These are phyloP conservation scores for Crataegus laevigata DNA, from an alignment of 306 rosid species.

Conservation along the genomic window DNA sequence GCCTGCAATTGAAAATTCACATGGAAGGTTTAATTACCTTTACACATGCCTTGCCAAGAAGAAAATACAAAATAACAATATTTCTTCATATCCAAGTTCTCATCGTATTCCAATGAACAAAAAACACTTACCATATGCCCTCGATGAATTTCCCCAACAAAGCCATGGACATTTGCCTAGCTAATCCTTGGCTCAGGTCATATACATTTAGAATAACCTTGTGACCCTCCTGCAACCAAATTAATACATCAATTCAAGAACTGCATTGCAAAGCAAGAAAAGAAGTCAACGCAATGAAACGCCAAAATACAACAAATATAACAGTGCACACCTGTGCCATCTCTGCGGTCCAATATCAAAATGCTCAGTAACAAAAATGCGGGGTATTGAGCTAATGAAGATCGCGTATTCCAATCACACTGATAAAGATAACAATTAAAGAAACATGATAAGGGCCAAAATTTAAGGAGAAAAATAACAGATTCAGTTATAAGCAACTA, in stretches of 20 bases:
- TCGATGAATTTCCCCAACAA: conserved; percentile 88
- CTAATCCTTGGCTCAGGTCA: conserved; percentile 93
- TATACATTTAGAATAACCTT: conserved; percentile 70
- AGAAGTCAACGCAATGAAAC: neutral
- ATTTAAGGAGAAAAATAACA: neutral
- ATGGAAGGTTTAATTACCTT: neutral
- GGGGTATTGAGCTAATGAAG: neutral
- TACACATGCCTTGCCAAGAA: neutral
- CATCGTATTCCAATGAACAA: neutral
- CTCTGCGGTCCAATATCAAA: neutral
- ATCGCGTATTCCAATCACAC: conserved; percentile 10
- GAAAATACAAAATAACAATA: neutral
- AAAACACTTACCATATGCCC: conserved; percentile 71
- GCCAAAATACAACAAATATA: neutral
- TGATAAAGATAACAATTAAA: neutral
- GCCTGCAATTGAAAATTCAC: conserved; percentile 40
- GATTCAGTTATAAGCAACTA: neutral
- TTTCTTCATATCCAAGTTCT: neutral
- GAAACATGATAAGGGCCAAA: neutral
- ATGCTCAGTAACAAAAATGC: neutral
- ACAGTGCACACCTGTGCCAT: conserved; percentile 67
- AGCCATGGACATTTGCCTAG: conserved; percentile 62
- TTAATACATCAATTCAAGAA: neutral
- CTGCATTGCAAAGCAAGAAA: neutral
- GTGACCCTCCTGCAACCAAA: conserved; percentile 63